Conservation (phyloP, 441 rosid species). For the Raphanus hybrid region DNA sequence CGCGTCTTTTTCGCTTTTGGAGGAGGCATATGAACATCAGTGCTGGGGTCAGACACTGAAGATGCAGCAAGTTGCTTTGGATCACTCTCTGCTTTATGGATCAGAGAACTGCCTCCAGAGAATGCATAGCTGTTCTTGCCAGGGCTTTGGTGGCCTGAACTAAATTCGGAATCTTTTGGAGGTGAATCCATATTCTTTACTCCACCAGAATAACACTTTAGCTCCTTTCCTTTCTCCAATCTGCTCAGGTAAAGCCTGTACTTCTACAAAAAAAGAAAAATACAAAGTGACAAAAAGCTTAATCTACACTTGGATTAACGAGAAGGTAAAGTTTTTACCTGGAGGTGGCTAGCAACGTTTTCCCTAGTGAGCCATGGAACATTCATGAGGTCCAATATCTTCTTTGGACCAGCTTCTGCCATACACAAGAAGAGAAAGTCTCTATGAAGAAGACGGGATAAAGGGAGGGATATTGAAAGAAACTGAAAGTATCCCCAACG, state of each 20-base stretch:
- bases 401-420: conserved; percentile 87
- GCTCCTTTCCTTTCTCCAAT: conserved; percentile 73
- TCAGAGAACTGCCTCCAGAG: conserved; percentile 49
- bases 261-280: conserved; percentile 61
- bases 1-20: conserved; percentile 48
- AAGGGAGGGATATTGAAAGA: conserved; percentile 27
- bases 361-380: conserved; percentile 79
- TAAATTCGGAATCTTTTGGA: conserved; percentile 51
- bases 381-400: conserved; percentile 78
- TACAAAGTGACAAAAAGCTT: not conserved
- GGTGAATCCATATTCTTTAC: conserved; percentile 62
- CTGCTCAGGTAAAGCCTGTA: conserved; percentile 94
- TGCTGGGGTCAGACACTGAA: conserved; percentile 51
- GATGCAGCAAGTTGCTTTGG: conserved; percentile 48
- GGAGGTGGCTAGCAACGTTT: conserved; percentile 84
- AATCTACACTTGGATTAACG: not conserved
- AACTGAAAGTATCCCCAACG: conserved; percentile 29
- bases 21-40: conserved; percentile 49
- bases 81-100: conserved; percentile 56
- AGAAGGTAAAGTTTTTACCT: conserved; percentile 49
- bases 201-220: conserved; percentile 53
- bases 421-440: conserved; percentile 41
- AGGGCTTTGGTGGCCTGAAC: conserved; percentile 52
- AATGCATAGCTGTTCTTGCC: conserved; percentile 44
- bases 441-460: conserved; percentile 34